Evolutionary conservation across 169 alveolate genomes (phyloP).

Genomic region (Plasmodium chabaudi): DNA sequence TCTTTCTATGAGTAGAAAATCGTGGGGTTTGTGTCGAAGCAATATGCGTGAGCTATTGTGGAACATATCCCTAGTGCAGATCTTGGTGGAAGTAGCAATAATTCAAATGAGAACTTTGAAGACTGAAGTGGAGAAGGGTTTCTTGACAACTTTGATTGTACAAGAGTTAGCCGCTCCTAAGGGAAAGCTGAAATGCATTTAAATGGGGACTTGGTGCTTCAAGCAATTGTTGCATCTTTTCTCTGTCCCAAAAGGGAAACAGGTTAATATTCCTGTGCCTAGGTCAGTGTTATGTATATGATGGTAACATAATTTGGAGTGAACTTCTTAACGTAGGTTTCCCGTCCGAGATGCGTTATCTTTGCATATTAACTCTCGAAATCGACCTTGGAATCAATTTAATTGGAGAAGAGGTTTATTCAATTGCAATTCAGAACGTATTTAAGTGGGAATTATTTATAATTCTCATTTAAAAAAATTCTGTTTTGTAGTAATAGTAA

Average conservation of each 20-base stretch:
- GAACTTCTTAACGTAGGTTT: constrained; percentile 91
- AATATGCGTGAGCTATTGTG: constrained; percentile 92
- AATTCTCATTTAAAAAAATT: background rate
- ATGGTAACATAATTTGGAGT: constrained; percentile 75
- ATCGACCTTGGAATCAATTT: constrained; percentile 92
- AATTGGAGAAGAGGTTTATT: constrained; percentile 91
- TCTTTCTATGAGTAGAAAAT: constrained; percentile 92
- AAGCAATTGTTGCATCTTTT: constrained; percentile 30
- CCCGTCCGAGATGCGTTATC: constrained; percentile 93
- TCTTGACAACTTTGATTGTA: constrained; percentile 92
- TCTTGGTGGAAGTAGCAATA: constrained; percentile 95
- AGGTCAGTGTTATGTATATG: constrained; percentile 84
- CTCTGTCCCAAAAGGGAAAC: constrained; percentile 89
- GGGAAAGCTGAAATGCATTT: constrained; percentile 86
- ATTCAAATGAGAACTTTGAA: constrained; percentile 94
- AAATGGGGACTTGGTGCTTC: constrained; percentile 33
- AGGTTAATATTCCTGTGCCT: constrained; percentile 91
- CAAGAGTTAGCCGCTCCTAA: constrained; percentile 94
- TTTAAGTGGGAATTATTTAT: background rate
- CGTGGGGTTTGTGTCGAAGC: constrained; percentile 92
- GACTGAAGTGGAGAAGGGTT: constrained; percentile 96
- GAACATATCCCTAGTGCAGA: constrained; percentile 94
- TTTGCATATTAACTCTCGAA: constrained; percentile 92
- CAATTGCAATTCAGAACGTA: background rate
- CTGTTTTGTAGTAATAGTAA: constrained; percentile 64